Percentiles rank a stretch among this genome's conserved stretches.
Evolutionary conservation across 768 basidiomycete species (phyloP).

Genomic region (Suillus weaverae): DNA sequence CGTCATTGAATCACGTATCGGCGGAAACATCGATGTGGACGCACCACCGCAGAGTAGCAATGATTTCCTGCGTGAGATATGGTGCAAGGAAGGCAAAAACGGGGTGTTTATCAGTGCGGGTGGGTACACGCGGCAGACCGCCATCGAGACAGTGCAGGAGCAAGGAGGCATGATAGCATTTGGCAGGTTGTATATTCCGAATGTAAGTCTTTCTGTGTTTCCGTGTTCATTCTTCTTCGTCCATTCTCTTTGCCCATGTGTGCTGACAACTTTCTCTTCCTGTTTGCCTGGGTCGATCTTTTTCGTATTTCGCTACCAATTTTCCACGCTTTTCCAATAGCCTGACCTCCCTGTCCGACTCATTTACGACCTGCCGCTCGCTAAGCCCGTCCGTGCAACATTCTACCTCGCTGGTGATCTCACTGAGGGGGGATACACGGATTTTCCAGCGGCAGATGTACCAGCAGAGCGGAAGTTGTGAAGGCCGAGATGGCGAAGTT

Average conservation of each 20-base stretch:
- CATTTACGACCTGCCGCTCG: constrained; percentile 26
- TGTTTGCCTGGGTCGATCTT: too few species aligned
- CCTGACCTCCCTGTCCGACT: constrained; percentile 37
- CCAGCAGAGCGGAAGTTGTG: not conserved
- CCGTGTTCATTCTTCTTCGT: not conserved
- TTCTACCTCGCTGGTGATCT: constrained; percentile 28
- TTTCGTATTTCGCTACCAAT: too few species aligned
- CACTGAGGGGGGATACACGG: constrained; percentile 31
- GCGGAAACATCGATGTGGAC: constrained; percentile 9
- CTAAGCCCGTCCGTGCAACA: constrained; percentile 24
- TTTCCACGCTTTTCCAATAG: constrained; percentile 13
- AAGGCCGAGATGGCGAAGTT: not conserved
- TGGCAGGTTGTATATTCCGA: not conserved
- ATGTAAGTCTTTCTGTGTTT: not conserved
- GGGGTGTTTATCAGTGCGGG: constrained; percentile 8
- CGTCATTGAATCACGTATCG: constrained; percentile 34
- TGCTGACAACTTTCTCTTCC: not conserved
- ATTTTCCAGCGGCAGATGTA: constrained; percentile 7
- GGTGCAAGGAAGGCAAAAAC: constrained; percentile 15
- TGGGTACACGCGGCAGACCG: constrained; percentile 5
- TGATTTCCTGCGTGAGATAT: constrained; percentile 28
- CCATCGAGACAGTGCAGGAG: not conserved
- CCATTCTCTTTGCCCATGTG: not conserved
- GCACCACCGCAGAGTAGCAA: constrained; percentile 18
- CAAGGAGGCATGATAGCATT: not conserved